Percentiles rank a stretch among this genome's conserved stretches.
phyloP scores from a whole-genome alignment of 257 asterid genomes.

The Mentha longifolia region DNA sequence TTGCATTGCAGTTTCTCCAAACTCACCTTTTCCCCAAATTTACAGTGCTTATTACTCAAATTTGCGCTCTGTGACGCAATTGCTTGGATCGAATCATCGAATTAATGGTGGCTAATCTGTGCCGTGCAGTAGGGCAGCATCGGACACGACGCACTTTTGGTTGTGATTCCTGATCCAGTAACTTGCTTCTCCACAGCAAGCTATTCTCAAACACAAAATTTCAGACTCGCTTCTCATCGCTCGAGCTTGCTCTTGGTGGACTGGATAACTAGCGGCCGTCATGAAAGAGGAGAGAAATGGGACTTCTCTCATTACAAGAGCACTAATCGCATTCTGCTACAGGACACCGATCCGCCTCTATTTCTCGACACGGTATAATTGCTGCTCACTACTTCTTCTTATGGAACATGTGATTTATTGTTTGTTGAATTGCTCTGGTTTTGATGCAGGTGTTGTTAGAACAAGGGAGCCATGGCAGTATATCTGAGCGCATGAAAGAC shows the following conservation, averaged over 20 bases:
- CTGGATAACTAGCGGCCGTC: conserved; percentile 98
- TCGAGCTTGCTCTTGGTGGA: conserved; percentile 89
- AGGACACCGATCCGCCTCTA: conserved; percentile 65
- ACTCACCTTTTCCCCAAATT: neutral
- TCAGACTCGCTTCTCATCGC: conserved; percentile 49
- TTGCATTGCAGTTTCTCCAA: neutral
- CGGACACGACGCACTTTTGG: conserved; percentile 72
- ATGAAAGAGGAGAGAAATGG: conserved; percentile 92
- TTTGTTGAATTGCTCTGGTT: conserved; percentile 22
- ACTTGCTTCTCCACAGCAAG: conserved; percentile 93
- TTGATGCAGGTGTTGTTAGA: conserved; percentile 65
- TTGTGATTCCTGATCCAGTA: conserved; percentile 92
- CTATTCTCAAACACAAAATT: conserved; percentile 79
- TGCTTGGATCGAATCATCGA: neutral
- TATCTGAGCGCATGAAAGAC: conserved; percentile 71
- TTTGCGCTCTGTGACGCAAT: neutral
- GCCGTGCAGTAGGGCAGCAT: conserved; percentile 74
- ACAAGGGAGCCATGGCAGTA: conserved; percentile 54
- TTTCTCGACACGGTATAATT: conserved; percentile 79
- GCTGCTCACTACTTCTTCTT: no score
- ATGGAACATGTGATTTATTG: no score
- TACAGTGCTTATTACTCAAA: neutral
- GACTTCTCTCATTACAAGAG: conserved; percentile 77
- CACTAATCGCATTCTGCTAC: conserved; percentile 63
- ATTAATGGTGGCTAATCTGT: conserved; percentile 43